These are phyloP conservation scores for Lepidopterella palustris DNA, from an alignment of 495 filamentous ascomycete genomes.

Conservation along the genomic window DNA sequence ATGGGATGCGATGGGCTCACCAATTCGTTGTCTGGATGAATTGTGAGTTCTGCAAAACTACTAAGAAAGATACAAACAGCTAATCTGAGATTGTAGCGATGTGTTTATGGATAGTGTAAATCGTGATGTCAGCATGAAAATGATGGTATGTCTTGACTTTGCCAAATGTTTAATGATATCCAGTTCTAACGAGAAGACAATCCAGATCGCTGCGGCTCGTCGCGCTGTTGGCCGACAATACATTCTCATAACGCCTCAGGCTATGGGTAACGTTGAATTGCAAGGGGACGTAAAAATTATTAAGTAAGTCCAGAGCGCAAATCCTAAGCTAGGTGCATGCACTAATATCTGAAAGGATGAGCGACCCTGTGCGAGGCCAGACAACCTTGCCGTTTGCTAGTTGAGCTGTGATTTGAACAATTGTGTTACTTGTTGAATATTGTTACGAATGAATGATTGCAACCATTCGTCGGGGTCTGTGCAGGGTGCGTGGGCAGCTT, in stretches of 20 bases:
- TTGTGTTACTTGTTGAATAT: not conserved
- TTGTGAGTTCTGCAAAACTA: slow-evolving; percentile 50
- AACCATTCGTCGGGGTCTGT: too few relatives aligned
- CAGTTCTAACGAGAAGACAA: not conserved
- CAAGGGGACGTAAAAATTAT: slow-evolving; percentile 76
- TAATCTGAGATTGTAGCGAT: slow-evolving; percentile 48
- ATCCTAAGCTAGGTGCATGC: not conserved
- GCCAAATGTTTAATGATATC: slow-evolving; percentile 22
- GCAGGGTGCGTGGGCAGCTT: too few relatives aligned
- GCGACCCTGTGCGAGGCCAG: slow-evolving; percentile 41
- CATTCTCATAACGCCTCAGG: slow-evolving; percentile 92
- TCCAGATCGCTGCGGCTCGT: slow-evolving; percentile 72
- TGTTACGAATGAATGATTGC: not conserved
- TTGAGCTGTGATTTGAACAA: not conserved
- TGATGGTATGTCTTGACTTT: slow-evolving; percentile 70
- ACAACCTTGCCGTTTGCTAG: slow-evolving; percentile 31
- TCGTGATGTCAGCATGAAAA: slow-evolving; percentile 82
- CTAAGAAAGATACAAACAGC: not conserved
- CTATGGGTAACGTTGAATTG: slow-evolving; percentile 62
- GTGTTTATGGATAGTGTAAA: slow-evolving; percentile 99
- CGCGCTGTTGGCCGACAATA: slow-evolving; percentile 85
- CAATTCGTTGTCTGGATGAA: slow-evolving; percentile 91
- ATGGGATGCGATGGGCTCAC: slow-evolving; percentile 97
- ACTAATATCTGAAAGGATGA: slow-evolving; percentile 29
- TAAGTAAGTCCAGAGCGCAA: slow-evolving; percentile 46